Percentiles rank a stretch among this genome's conserved stretches.
These are phyloP conservation scores for Bimuria novae-zelandiae DNA, from an alignment of 2,329 filamentous ascomycete species.

Conservation along the genomic window DNA sequence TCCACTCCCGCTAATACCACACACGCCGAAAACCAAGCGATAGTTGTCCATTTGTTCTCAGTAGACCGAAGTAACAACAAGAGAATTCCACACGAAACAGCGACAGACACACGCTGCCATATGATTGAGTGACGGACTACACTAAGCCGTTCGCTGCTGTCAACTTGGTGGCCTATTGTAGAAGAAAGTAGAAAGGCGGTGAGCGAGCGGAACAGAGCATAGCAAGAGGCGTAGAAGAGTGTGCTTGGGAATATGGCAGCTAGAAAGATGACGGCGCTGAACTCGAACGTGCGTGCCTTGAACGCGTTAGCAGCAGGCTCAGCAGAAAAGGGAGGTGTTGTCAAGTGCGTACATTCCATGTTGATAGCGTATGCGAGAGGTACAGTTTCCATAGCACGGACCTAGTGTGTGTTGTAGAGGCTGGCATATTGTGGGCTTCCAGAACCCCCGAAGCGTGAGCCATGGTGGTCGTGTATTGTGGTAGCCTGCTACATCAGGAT, in stretches of 20 bases:
- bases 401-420: neutral
- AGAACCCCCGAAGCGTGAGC: neutral
- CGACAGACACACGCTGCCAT: constrained; percentile 42
- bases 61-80: constrained; percentile 20
- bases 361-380: constrained; percentile 53
- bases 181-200: constrained; percentile 64
- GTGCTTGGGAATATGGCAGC: constrained; percentile 56
- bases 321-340: too few species aligned
- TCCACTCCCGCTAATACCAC: constrained; percentile 68
- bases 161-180: constrained; percentile 63
- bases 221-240: constrained; percentile 69
- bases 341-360: constrained; percentile 56
- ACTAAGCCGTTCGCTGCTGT: constrained; percentile 51
- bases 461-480: neutral
- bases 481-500: neutral
- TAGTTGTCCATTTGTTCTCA: constrained; percentile 28
- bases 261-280: constrained; percentile 56
- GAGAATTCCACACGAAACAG: constrained; percentile 37
- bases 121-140: constrained; percentile 49
- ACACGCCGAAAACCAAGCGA: constrained; percentile 33
- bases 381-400: constrained; percentile 46
- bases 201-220: constrained; percentile 65
- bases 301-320: too few species aligned
- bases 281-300: constrained; percentile 55
- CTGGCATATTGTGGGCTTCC: neutral